Evolutionary conservation across 768 basidiomycete genomes (phyloP).

Genomic region (Mycena haematopus): DNA sequence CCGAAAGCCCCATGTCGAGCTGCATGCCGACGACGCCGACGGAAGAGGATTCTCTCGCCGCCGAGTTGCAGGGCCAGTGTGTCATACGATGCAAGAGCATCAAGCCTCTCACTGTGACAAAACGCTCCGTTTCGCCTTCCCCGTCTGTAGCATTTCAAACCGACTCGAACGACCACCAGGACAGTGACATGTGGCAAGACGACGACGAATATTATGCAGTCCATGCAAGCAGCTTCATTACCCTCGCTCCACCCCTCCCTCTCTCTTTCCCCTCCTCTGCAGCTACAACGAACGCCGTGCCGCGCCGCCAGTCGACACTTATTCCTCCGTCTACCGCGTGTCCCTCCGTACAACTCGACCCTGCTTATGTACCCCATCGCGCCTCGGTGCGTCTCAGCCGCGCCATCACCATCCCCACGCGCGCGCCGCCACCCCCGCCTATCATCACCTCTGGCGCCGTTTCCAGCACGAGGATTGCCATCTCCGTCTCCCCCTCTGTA

Average conservation of each 20-base stretch:
- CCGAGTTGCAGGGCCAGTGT: constrained; percentile 3
- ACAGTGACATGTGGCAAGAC: not conserved
- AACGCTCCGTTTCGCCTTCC: constrained; percentile 19
- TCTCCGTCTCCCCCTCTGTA: not conserved
- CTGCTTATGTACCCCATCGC: not conserved
- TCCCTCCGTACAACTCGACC: not conserved
- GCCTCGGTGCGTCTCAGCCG: constrained; percentile 15
- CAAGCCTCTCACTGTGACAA: constrained; percentile 19
- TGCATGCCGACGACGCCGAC: constrained; percentile 8
- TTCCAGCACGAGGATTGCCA: not conserved
- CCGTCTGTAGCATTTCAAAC: not conserved
- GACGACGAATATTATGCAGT: constrained; percentile 22
- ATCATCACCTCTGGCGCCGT: constrained; percentile 10
- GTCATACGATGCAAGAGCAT: constrained; percentile 21
- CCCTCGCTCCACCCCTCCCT: constrained; percentile 8
- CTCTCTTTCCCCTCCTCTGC: not conserved
- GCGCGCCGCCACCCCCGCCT: constrained; percentile 23
- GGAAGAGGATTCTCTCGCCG: not conserved
- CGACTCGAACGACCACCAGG: not conserved
- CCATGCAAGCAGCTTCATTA: constrained; percentile 17
- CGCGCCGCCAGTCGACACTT: constrained; percentile 11
- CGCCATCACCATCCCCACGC: constrained; percentile 14
- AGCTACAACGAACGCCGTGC: not conserved
- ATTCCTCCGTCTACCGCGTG: not conserved
- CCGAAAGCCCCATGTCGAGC: not conserved